Base-by-base conservation (phyloP, 2,329 filamentous ascomycete genomes). In the Talaromyces marneffei region DNA sequence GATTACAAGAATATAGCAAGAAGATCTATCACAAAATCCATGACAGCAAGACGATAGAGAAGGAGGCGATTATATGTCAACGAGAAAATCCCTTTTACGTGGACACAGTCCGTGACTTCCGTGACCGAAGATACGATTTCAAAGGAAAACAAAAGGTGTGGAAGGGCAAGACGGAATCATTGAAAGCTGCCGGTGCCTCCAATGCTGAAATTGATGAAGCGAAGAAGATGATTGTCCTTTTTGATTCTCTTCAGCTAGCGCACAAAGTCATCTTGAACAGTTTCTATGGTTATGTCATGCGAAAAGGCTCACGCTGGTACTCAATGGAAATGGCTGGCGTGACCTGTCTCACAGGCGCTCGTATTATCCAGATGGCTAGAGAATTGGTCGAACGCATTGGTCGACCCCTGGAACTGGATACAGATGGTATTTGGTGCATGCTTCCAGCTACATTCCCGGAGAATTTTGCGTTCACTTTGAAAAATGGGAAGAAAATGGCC, bases 21-120 rank as follows among this genome's bases (percentile, higher is more conserved):
- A 99, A 99, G 77, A 96, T 99, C 65, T 99, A 99, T 72, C 94
- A 99, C 82, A 99, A 97, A 75, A 97, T 99, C 63, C 92, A 96
- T 74, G 94, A 97, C 64, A 89, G 90, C 12, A 96, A 88, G 55
- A 97, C 91, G 0, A 94, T 95, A 62, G 88, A 94, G 64, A 87
- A 92, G 59, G 94, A 99, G 74, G 94, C 95, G 10, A 97, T 99
- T 72, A 97, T 99, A 69, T 99, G 94, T 71, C 94, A 99, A 72
- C 85, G 94, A 65, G 94, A 99, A 72, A 99, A 99, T 64, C 94
- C 94, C 0, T 99, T 99, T 74, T 99, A 99, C 71, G 93, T 99
- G 69, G 86, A 99, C 72, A 99, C 94, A 0, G 94, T 99, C 57
- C 89, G 90, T 70, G 89, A 94, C 75, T 99, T 99, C 76, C 89